Percentiles rank a stretch among this genome's conserved stretches.
These are phyloP conservation scores for Penicillium hesseltinei DNA, from an alignment of 2,329 filamentous ascomycete species.

Conservation along the genomic window DNA sequence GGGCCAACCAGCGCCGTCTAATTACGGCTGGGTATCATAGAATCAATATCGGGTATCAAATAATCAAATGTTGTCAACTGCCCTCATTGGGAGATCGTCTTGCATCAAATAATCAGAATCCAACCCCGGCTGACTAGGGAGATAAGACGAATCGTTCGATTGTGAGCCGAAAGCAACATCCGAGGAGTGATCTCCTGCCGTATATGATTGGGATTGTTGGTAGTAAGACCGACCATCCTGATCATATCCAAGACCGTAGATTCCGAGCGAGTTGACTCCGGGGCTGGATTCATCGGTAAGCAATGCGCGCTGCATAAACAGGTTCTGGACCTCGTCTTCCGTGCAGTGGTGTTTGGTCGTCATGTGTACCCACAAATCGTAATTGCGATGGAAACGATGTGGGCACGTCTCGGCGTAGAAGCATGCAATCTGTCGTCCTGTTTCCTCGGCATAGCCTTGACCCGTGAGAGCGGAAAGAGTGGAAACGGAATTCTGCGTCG, in stretches of 20 bases:
- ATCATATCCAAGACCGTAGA: constrained; percentile 40
- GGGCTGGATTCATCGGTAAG: constrained; percentile 30
- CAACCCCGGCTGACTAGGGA: constrained; percentile 3
- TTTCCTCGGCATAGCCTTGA: constrained; percentile 53
- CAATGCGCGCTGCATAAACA: constrained; percentile 43
- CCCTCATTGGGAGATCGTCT: constrained; percentile 5
- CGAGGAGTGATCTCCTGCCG: background rate
- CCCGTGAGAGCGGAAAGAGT: constrained; percentile 55
- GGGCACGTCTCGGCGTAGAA: constrained; percentile 47
- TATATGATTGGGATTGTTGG: constrained; percentile 12
- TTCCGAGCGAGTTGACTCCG: constrained; percentile 32
- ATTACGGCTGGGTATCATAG: constrained; percentile 32
- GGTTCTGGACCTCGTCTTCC: constrained; percentile 41
- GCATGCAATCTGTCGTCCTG: constrained; percentile 52
- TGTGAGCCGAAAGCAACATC: constrained; percentile 10
- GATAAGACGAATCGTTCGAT: background rate
- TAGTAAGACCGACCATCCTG: constrained; percentile 19
- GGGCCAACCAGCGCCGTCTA: constrained; percentile 38
- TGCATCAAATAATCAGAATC: constrained; percentile 31
- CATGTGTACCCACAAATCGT: constrained; percentile 59
- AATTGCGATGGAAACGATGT: constrained; percentile 57
- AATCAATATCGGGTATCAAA: constrained; percentile 10
- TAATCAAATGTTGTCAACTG: background rate
- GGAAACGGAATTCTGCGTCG: constrained; percentile 22
- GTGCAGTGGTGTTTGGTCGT: constrained; percentile 43